phyloP scores from a whole-genome alignment of 495 filamentous ascomycete species.

The Tricharina praecox region DNA sequence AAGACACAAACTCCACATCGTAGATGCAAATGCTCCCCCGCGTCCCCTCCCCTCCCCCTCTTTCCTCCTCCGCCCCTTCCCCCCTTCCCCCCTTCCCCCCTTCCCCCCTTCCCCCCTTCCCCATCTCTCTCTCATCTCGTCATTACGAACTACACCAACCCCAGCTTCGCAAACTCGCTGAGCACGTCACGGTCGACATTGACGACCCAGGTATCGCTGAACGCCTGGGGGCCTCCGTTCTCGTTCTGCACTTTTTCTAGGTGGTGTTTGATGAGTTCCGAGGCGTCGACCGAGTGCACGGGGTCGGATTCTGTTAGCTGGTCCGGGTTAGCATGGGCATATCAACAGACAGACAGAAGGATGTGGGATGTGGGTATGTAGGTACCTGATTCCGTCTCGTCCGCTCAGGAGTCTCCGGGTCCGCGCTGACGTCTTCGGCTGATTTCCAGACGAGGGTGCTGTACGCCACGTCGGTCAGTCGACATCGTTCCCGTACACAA shows the following conservation, averaged over 20 bases:
- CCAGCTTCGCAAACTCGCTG: constrained; percentile 43
- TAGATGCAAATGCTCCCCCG: background rate
- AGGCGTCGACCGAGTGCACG: constrained; percentile 52
- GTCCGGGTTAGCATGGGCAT: no score
- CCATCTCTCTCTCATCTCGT: no score
- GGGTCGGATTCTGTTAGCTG: constrained; percentile 46
- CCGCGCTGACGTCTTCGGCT: constrained; percentile 11
- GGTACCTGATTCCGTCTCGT: constrained; percentile 28
- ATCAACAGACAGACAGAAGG: constrained; percentile 5
- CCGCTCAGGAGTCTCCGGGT: constrained; percentile 48
- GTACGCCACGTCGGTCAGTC: no score
- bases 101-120: no score
- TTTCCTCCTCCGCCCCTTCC: no score
- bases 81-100: no score
- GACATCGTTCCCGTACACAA: no score
- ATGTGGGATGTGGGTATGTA: background rate
- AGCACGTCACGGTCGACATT: constrained; percentile 77
- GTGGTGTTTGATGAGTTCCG: constrained; percentile 49
- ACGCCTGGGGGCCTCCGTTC: constrained; percentile 54
- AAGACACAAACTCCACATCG: background rate
- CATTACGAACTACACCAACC: constrained; percentile 28
- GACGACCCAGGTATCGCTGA: constrained; percentile 62
- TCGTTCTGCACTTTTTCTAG: constrained; percentile 47
- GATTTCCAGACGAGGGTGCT: constrained; percentile 39
- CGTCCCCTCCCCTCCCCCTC: background rate